Evolutionary conservation across 345 rosid genomes (phyloP), one percentile per base, ranked within the genome.

Genomic region (Brassica rapa): DNA sequence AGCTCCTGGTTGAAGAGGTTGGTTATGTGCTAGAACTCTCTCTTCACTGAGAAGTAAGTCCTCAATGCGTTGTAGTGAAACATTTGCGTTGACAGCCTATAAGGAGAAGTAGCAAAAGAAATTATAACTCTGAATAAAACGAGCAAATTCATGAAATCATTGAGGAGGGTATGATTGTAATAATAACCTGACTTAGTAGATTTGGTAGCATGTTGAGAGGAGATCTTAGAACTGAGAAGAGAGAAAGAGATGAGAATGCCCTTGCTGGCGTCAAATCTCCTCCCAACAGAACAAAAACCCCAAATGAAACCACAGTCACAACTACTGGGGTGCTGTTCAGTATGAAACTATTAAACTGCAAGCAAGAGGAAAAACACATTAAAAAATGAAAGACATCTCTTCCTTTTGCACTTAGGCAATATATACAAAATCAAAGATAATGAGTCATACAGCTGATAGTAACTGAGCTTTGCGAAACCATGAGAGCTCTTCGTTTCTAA

Each of bases 171-270:
- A n/a, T 33, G 23, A 7, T 61, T 80, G 61, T n/a, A 14, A 24
- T 37, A 43, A 51, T 71, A 64, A 95, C 97, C 98, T 90, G 96
- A 75, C 92, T 91, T 66, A 93, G 85, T 71, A 91, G 83, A 74
- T 89, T 93, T 43, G 98, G 98, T 80, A 95, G 94, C 88, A 84
- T 84, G 77, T 90, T 89, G 73, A 95, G 83, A 82, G 98, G 98
- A 77, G 82, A 79, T 65, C 94, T 88, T 43, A 95, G 85, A 75
- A 95, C 82, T 55, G 97, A 84, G 71, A 95, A 95, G 43, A 95
- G 85, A 72, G 99, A 95, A 46, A 95, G 96, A 29, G 99, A 95
- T 73, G 99, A 88, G 84, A 95, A 95, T 75, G 99, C 98, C 71
- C 89, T 89, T 11, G 97, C 93, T 57, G 97, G 98, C 46, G 99